Evolutionary conservation across 1,139 yeast species (phyloP).

Genomic region (Lodderomyces parapsilosis): DNA sequence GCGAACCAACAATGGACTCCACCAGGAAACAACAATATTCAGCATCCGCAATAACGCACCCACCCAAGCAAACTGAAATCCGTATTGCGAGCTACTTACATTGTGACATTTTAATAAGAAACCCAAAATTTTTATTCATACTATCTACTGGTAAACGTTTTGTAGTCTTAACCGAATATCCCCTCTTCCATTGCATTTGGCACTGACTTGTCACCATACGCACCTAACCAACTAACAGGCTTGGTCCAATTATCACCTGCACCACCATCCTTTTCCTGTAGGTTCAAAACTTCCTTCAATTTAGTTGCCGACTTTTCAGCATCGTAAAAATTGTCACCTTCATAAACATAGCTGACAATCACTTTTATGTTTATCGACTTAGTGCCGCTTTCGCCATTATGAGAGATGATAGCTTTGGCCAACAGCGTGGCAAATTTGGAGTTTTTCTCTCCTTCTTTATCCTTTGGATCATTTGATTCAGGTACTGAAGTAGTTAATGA

Average conservation of each 20-base stretch:
- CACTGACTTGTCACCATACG: constrained; percentile 70
- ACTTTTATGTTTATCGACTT: constrained; percentile 18
- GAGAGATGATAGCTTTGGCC: constrained; percentile 12
- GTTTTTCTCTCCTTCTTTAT: constrained; percentile 13
- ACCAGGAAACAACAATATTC: neutral
- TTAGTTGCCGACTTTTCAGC: constrained; percentile 56
- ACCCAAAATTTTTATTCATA: no score
- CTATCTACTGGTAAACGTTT: no score
- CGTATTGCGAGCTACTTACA: no score
- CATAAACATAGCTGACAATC: constrained; percentile 63
- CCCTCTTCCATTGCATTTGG: constrained; percentile 79
- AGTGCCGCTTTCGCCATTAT: constrained; percentile 2
- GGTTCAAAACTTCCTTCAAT: constrained; percentile 28
- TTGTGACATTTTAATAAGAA: no score
- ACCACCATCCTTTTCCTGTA: constrained; percentile 13
- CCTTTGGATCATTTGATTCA: constrained; percentile 9
- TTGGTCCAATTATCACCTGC: constrained; percentile 32
- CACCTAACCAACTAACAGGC: constrained; percentile 84
- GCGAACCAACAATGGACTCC: neutral
- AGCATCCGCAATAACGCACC: neutral
- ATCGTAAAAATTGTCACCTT: constrained; percentile 84
- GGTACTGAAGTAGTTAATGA: constrained; percentile 13
- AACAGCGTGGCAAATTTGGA: constrained; percentile 19
- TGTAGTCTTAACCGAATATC: constrained; percentile 52
- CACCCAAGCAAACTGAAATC: neutral